These are phyloP conservation scores for Phytopythium chamaehyphon DNA, from an alignment of 352 stramenopile species.

Conservation along the genomic window DNA sequence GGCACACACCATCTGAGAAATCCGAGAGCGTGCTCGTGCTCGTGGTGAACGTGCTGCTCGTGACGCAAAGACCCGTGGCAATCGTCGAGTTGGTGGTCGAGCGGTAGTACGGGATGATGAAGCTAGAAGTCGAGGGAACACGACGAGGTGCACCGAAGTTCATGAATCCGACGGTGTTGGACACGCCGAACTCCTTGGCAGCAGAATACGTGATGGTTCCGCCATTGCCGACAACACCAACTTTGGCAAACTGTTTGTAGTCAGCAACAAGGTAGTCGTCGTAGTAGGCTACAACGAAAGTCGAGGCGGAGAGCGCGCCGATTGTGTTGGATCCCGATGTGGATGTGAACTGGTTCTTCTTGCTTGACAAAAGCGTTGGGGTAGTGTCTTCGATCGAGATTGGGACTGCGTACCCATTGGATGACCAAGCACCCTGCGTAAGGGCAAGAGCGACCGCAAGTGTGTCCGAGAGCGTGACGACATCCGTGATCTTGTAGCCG, in stretches of 20 bases:
- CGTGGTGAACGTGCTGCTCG: conserved; percentile 21
- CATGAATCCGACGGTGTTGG: conserved; percentile 17
- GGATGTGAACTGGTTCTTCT: conserved; percentile 16
- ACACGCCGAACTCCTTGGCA: conserved; percentile 22
- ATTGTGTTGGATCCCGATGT: conserved; percentile 38
- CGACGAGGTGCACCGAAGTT: conserved; percentile 34
- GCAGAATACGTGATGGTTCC: conserved; percentile 31
- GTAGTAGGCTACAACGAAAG: conserved; percentile 52
- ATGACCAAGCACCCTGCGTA: conserved; percentile 8
- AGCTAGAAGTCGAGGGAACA: conserved; percentile 18
- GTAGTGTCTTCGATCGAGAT: conserved; percentile 20
- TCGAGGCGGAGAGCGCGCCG: conserved; percentile 19
- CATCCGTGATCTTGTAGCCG: conserved; percentile 28
- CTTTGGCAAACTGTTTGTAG: conserved; percentile 37
- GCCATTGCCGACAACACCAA: conserved; percentile 27
- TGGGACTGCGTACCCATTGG: conserved; percentile 15
- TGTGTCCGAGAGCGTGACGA: conserved; percentile 57
- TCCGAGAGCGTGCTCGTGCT: conserved; percentile 9
- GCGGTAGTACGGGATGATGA: conserved; percentile 55
- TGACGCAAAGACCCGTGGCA: conserved; percentile 38
- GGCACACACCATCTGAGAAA: conserved; percentile 39
- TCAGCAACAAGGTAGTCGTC: conserved; percentile 12
- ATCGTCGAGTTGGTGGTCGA: conserved; percentile 8
- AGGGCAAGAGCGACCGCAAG: conserved; percentile 36
- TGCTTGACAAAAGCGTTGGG: conserved; percentile 15